Evolutionary conservation across 441 rosid species (phyloP).

Genomic region (Geranium incanum): DNA sequence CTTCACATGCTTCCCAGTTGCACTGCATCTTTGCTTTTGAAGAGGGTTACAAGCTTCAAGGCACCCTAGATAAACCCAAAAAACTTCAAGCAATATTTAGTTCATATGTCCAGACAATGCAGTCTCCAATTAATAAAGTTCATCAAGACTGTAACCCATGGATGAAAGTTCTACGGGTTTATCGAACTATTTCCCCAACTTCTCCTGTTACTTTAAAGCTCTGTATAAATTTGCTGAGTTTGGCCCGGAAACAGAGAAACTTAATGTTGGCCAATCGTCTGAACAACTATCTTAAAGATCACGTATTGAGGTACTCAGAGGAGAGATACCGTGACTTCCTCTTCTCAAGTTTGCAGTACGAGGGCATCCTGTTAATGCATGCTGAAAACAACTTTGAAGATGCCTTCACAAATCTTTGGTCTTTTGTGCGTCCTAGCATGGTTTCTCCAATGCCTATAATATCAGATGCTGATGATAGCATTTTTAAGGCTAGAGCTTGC

Average conservation of each 20-base stretch:
- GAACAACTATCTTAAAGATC: constrained; percentile 48
- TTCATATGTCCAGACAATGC: constrained; percentile 56
- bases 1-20: constrained; percentile 67
- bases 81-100: constrained; percentile 42
- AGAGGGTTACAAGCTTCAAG: constrained; percentile 44
- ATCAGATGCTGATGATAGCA: constrained; percentile 47
- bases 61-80: constrained; percentile 35
- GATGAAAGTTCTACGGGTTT: constrained; percentile 79
- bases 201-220: constrained; percentile 72
- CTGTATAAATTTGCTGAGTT: constrained; percentile 63
- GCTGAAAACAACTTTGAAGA: constrained; percentile 69
- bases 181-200: constrained; percentile 56
- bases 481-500: constrained; percentile 91
- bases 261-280: constrained; percentile 62
- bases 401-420: constrained; percentile 78
- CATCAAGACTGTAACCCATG: constrained; percentile 85
- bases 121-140: constrained; percentile 44
- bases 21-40: constrained; percentile 84
- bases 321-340: constrained; percentile 42
- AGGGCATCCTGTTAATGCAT: constrained; percentile 62
- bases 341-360: constrained; percentile 61
- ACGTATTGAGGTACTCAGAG: constrained; percentile 49
- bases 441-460: constrained; percentile 42
- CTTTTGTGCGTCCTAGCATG: constrained; percentile 61
- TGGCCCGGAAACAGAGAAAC: constrained; percentile 85